These are phyloP conservation scores for Triangularia setosa DNA, from an alignment of 2,329 filamentous ascomycete species.

Conservation along the genomic window DNA sequence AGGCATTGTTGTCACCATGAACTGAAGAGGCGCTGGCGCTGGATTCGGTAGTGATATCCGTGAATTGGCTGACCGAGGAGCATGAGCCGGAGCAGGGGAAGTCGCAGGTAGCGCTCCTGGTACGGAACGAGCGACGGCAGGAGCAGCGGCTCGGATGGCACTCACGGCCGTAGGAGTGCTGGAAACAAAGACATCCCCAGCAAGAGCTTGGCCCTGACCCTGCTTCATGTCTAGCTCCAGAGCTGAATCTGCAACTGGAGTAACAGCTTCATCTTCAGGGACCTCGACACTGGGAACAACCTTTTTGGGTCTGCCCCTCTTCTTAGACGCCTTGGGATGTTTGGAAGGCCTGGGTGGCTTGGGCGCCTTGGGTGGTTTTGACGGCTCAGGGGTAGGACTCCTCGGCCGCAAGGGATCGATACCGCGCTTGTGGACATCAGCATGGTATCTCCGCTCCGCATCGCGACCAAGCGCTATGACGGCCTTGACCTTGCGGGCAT, in stretches of 20 bases:
- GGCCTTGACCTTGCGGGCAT: conserved; percentile 56
- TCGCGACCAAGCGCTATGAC: conserved; percentile 70
- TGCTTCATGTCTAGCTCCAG: background rate
- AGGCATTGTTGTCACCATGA: background rate
- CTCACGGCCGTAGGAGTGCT: background rate
- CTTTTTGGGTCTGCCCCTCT: background rate
- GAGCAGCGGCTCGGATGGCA: background rate
- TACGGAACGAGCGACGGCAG: conserved; percentile 3
- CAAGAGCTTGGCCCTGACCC: background rate
- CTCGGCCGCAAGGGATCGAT: conserved; percentile 6
- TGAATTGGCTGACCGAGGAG: background rate
- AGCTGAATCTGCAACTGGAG: background rate
- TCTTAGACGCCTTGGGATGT: background rate
- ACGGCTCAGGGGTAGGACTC: conserved; percentile 26
- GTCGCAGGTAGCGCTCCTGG: background rate
- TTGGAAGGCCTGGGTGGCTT: conserved; percentile 1
- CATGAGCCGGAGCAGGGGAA: background rate
- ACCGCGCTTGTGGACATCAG: conserved; percentile 54
- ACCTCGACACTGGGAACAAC: background rate
- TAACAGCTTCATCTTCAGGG: background rate
- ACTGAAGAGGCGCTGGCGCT: background rate
- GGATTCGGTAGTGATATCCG: background rate
- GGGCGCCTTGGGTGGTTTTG: background rate
- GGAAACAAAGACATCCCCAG: background rate
- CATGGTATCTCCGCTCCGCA: conserved; percentile 71